Evolutionary conservation across 129 eudicot genomes (phyloP).

Genomic region (Cynara cardunculus): DNA sequence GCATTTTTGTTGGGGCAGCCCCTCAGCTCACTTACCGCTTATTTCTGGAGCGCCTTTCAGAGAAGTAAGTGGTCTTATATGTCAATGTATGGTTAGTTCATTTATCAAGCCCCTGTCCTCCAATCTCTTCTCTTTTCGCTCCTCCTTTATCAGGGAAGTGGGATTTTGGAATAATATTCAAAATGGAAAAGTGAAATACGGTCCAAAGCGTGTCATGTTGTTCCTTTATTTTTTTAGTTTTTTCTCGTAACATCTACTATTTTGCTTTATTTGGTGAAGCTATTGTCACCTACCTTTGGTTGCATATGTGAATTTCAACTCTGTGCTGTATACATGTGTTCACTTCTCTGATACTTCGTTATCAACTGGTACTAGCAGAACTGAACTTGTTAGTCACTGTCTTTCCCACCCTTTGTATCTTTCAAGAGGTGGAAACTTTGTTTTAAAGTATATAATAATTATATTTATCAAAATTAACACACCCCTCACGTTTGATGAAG

Average conservation of each 20-base stretch:
- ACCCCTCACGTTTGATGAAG: too few relatives aligned
- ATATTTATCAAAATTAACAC: too few relatives aligned
- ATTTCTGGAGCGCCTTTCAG: constrained; percentile 84
- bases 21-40: constrained; percentile 94
- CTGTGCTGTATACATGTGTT: too few relatives aligned
- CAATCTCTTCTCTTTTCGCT: not conserved
- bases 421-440: not conserved
- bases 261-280: not conserved
- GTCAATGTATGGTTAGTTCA: not conserved
- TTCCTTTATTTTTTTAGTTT: not conserved
- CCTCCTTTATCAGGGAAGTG: not conserved
- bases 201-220: not conserved
- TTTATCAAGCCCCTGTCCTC: not conserved
- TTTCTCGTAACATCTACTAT: not conserved
- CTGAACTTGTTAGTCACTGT: not conserved
- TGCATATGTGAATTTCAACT: too few relatives aligned
- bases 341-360: not conserved
- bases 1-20: constrained; percentile 99
- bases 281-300: too few relatives aligned
- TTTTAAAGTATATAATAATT: not conserved
- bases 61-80: constrained; percentile 46
- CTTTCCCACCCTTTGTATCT: not conserved
- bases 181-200: not conserved
- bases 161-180: not conserved
- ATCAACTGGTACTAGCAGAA: not conserved